Evolutionary conservation across 1,284 basidiomycete genomes (phyloP).

Genomic region (Leccinum angustisporum): DNA sequence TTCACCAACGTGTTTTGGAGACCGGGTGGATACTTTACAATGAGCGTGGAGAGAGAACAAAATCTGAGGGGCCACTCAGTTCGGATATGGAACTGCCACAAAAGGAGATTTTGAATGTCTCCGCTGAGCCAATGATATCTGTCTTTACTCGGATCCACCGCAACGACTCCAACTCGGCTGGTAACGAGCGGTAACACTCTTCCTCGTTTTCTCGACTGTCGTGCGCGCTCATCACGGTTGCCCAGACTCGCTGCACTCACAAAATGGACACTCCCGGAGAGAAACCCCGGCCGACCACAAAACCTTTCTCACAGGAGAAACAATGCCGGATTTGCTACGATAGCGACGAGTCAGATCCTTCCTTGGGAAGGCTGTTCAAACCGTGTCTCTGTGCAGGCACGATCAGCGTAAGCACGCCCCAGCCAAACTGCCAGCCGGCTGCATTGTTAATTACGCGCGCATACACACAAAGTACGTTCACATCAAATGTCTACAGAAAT

Average conservation of each 20-base stretch:
- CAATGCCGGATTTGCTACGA: conserved; percentile 79
- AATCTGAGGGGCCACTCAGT: too few species aligned
- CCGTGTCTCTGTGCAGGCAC: conserved; percentile 78
- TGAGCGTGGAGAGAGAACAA: not conserved
- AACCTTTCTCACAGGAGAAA: conserved; percentile 38
- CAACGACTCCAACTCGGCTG: not conserved
- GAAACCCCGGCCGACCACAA: conserved; percentile 7
- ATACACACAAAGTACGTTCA: conserved; percentile 67
- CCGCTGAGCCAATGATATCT: conserved; percentile 3
- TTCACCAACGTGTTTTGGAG: conserved; percentile 7
- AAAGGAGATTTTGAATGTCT: not conserved
- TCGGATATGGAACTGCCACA: not conserved
- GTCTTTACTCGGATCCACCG: conserved; percentile 17
- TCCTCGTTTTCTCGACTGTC: not conserved
- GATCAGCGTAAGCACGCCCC: conserved; percentile 59
- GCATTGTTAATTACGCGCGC: conserved; percentile 18
- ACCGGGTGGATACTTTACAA: not conserved
- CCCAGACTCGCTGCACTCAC: not conserved
- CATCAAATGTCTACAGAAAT: conserved; percentile 70
- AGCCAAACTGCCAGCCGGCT: conserved; percentile 5
- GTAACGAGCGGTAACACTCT: conserved; percentile 6
- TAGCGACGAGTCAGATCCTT: conserved; percentile 49
- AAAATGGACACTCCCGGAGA: conserved; percentile 22
- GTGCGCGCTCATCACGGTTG: not conserved
- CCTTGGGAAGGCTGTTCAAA: conserved; percentile 68